These are phyloP conservation scores for Aspergillus nidulans DNA, from an alignment of 495 filamentous ascomycete species.

Conservation along the genomic window DNA sequence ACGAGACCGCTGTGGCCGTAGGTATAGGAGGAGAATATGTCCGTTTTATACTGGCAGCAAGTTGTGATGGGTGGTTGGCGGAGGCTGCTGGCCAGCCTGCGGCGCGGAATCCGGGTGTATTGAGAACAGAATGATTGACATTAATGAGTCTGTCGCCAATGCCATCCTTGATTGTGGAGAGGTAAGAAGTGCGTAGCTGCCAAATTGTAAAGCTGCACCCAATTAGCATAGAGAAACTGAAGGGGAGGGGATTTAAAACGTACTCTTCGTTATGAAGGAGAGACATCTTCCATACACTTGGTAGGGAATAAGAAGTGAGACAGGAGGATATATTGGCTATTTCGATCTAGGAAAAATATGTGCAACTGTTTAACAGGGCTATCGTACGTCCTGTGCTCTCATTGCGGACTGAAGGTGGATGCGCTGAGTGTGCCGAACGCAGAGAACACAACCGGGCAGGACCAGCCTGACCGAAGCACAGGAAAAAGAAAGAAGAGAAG, in stretches of 20 bases:
- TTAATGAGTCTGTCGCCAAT: slow-evolving; percentile 94
- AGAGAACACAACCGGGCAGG: slow-evolving; percentile 24
- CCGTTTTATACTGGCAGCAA: slow-evolving; percentile 69
- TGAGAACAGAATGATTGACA: slow-evolving; percentile 83
- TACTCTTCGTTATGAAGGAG: slow-evolving; percentile 97
- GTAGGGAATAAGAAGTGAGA: background rate
- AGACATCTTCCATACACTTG: slow-evolving; percentile 58
- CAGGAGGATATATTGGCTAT: background rate
- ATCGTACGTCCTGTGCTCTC: slow-evolving; percentile 10
- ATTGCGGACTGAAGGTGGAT: background rate
- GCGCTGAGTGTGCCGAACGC: slow-evolving; percentile 7
- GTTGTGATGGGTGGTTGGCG: slow-evolving; percentile 30
- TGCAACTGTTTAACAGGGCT: slow-evolving; percentile 1
- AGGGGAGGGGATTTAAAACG: slow-evolving; percentile 23
- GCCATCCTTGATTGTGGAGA: slow-evolving; percentile 86
- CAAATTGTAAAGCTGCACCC: slow-evolving; percentile 77
- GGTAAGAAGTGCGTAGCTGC: slow-evolving; percentile 86
- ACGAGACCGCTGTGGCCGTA: slow-evolving; percentile 63
- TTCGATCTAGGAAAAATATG: slow-evolving; percentile 3
- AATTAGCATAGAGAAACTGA: slow-evolving; percentile 16
- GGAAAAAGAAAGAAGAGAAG: slow-evolving; percentile 10
- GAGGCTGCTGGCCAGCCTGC: slow-evolving; percentile 85
- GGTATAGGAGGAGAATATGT: slow-evolving; percentile 96
- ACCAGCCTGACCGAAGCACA: slow-evolving; percentile 31
- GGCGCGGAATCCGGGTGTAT: slow-evolving; percentile 90